Percentiles rank a stretch among this genome's conserved stretches.
phyloP scores from a whole-genome alignment of 2,329 filamentous ascomycete genomes.

The Neofusicoccum parvum region DNA sequence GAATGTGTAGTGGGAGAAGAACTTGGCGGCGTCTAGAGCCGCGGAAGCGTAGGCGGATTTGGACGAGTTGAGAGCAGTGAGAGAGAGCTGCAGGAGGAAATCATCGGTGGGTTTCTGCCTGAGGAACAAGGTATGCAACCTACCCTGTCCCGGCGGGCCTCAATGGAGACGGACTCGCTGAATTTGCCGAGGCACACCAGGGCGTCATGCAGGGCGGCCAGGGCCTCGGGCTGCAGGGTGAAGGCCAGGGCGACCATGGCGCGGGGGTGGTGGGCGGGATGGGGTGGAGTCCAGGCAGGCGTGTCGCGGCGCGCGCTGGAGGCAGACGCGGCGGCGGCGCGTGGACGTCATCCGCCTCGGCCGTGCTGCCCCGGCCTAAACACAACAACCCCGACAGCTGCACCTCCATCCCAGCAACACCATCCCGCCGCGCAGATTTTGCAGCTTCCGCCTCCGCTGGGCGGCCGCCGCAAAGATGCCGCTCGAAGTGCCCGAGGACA shows the following conservation, averaged over 20 bases:
- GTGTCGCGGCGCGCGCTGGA: not conserved
- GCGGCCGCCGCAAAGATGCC: not conserved
- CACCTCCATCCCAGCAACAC: slow-evolving; percentile 19
- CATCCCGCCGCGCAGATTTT: not conserved
- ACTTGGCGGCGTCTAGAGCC: slow-evolving; percentile 65
- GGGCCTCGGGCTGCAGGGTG: slow-evolving; percentile 72
- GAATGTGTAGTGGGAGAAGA: slow-evolving; percentile 74
- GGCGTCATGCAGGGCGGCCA: slow-evolving; percentile 70
- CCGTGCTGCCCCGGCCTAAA: slow-evolving; percentile 1
- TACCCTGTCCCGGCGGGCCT: slow-evolving; percentile 70
- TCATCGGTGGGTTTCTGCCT: slow-evolving; percentile 23
- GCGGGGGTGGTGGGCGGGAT: not conserved
- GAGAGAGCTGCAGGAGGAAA: slow-evolving; percentile 58
- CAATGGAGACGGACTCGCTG: slow-evolving; percentile 75
- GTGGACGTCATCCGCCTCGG: slow-evolving; percentile 17
- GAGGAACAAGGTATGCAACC: slow-evolving; percentile 24
- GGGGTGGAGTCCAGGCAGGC: slow-evolving; percentile 3
- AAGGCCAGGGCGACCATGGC: slow-evolving; percentile 64
- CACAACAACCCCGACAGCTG: slow-evolving; percentile 22
- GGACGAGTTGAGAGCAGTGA: slow-evolving; percentile 77
- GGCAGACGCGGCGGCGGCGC: not conserved
- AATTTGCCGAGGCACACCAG: slow-evolving; percentile 77
- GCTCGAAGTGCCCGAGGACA: slow-evolving; percentile 55
- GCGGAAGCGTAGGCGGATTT: slow-evolving; percentile 79
- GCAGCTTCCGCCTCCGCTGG: not conserved